Evolutionary conservation across 176 grass and related monocot genomes (phyloP), one percentile per base, ranked within the genome.

Genomic region (Carex cristatella): DNA sequence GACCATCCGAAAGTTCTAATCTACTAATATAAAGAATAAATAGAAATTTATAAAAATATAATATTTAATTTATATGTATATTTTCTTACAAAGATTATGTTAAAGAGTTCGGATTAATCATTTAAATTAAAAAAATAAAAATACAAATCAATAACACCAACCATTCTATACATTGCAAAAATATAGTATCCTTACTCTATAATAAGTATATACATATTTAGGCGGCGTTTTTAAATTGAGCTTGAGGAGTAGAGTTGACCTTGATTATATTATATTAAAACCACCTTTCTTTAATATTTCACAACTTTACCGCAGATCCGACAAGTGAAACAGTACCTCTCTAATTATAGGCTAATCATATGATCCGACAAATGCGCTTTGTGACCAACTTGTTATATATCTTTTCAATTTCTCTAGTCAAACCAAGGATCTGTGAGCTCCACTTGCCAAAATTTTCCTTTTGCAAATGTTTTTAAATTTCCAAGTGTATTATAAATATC

Each of bases 331-430:
- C 12, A 79, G 74, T 79, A 33, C 19, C 23, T 23, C 1, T 54
- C 28, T 54, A 79, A 79, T 79, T 49, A 79, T 79, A 54, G 74
- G 48, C 53, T 57, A 79, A 79, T 79, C 74, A 79, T 79, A 78
- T 51, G 49, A 55, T 79, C 53, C 53, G 46, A 54, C 35, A 79
- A 28, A 55, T 54, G 74, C 53, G 74, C 49, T 79, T 49, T 78
- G 74, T 79, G 74, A 19, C 74, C 53, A 23, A 30, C n/a, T 79
- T 35, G 44, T 28, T 79, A 38, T 79, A 18, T 14, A 40, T 79
- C 44, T 14, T 54, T 32, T 55, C n/a, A 54, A 78, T 53, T 55
- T 49, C 6, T 57, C 46, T 79, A 79, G 44, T 79, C 66, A 69
- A 69, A 69, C 19, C 44, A 79, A 79, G n/a, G 0, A 54, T 55